phyloP scores from a whole-genome alignment of 2,329 filamentous ascomycete species.

The Aspergillus sclerotialis region DNA sequence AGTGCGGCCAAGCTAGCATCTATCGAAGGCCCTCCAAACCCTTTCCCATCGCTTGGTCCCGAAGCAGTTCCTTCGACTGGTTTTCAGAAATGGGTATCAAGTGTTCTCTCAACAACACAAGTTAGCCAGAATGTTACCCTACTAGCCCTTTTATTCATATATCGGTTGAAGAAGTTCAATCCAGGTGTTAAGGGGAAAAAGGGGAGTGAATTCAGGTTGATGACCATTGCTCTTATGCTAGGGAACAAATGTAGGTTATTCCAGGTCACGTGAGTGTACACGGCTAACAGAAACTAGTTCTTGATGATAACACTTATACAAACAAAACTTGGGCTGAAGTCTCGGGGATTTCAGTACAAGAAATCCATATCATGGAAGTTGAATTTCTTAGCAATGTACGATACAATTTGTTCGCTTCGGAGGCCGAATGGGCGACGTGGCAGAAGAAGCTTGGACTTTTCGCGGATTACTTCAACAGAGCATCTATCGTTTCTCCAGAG shows the following conservation, averaged over 20 bases:
- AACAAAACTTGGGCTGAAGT: constrained; percentile 99
- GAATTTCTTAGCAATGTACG: constrained; percentile 98
- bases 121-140: constrained; percentile 94
- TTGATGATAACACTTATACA: constrained; percentile 98
- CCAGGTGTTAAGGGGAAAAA: constrained; percentile 81
- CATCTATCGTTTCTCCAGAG: constrained; percentile 44
- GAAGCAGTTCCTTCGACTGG: constrained; percentile 70
- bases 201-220: constrained; percentile 84
- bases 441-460: constrained; percentile 76
- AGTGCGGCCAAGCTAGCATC: constrained; percentile 69
- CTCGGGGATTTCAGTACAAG: constrained; percentile 83
- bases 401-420: constrained; percentile 82
- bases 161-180: constrained; percentile 84
- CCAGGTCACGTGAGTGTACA: background rate
- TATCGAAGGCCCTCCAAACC: constrained; percentile 54
- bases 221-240: constrained; percentile 94
- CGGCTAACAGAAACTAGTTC: constrained; percentile 49
- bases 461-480: constrained; percentile 71
- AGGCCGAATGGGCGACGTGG: constrained; percentile 82
- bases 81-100: constrained; percentile 91
- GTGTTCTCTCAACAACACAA: constrained; percentile 85
- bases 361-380: constrained; percentile 99
- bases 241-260: constrained; percentile 78
- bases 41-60: constrained; percentile 52
- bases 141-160: constrained; percentile 84